These are phyloP conservation scores for Boechera stricta DNA, from an alignment of 345 rosid genomes.

Conservation along the genomic window DNA sequence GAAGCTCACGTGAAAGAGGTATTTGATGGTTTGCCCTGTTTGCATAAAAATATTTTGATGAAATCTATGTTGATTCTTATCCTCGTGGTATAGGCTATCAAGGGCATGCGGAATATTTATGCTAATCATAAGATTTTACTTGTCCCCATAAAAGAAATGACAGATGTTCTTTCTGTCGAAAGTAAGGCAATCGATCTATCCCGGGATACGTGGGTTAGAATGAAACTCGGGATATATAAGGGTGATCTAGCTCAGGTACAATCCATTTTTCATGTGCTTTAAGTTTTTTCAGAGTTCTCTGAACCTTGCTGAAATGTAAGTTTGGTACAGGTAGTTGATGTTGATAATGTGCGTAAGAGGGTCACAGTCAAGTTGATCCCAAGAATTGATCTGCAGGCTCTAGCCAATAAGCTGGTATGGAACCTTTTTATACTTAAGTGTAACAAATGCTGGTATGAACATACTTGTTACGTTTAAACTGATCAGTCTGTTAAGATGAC, in stretches of 20 bases:
- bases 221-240: slow-evolving; percentile 87
- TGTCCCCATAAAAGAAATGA: slow-evolving; percentile 90
- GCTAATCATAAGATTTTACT: slow-evolving; percentile 66
- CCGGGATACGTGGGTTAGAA: slow-evolving; percentile 87
- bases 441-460: no score
- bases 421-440: neutral
- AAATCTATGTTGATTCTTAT: neutral
- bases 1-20: slow-evolving; percentile 97
- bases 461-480: neutral
- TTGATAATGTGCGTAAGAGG: slow-evolving; percentile 81
- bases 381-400: slow-evolving; percentile 81
- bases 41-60: neutral
- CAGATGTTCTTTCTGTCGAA: slow-evolving; percentile 86
- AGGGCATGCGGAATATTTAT: slow-evolving; percentile 73
- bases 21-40: neutral
- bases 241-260: slow-evolving; percentile 87
- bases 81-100: slow-evolving; percentile 65
- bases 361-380: slow-evolving; percentile 87
- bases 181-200: slow-evolving; percentile 82
- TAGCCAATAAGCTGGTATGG: slow-evolving; percentile 80
- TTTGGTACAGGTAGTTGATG: slow-evolving; percentile 73
- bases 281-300: neutral
- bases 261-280: slow-evolving; percentile 24
- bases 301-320: neutral
- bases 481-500: neutral